These are phyloP conservation scores for Aspergillus neoniger DNA, from an alignment of 2,329 filamentous ascomycete species.

Conservation along the genomic window DNA sequence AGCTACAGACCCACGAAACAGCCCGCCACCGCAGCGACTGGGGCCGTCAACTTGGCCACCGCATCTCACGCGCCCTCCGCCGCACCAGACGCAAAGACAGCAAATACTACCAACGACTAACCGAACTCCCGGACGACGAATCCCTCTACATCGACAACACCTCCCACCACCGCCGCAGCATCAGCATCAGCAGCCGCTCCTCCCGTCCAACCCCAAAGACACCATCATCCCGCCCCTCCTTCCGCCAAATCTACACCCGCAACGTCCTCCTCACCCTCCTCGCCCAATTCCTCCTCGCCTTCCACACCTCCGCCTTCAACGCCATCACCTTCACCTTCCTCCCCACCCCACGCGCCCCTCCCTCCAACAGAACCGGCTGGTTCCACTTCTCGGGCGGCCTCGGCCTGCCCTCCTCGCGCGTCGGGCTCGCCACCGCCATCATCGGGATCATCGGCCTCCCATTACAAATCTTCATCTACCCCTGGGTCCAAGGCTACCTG, in stretches of 20 bases:
- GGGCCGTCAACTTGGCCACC: slow-evolving; percentile 43
- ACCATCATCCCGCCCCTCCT: slow-evolving; percentile 46
- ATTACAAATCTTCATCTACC: slow-evolving; percentile 72
- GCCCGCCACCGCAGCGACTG: slow-evolving; percentile 44
- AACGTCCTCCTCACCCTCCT: slow-evolving; percentile 62
- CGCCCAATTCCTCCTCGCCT: slow-evolving; percentile 68
- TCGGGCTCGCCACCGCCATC: slow-evolving; percentile 77
- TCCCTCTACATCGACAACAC: slow-evolving; percentile 37
- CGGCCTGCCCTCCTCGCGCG: slow-evolving; percentile 68
- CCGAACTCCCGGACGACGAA: slow-evolving; percentile 29
- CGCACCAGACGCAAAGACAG: slow-evolving; percentile 13
- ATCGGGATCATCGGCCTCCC: slow-evolving; percentile 74
- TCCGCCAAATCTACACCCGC: slow-evolving; percentile 55
- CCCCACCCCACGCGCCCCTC: slow-evolving; percentile 62
- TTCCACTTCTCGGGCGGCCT: slow-evolving; percentile 71
- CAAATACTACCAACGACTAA: slow-evolving; percentile 38
- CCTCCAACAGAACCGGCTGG: slow-evolving; percentile 20
- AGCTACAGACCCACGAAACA: slow-evolving; percentile 38
- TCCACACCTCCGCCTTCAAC: slow-evolving; percentile 75
- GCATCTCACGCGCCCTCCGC: slow-evolving; percentile 32
- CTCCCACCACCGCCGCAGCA: slow-evolving; percentile 20
- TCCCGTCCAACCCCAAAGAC: slow-evolving; percentile 31
- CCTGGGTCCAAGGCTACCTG: slow-evolving; percentile 63
- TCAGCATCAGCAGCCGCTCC: slow-evolving; percentile 9
- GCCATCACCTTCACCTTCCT: slow-evolving; percentile 76